These are phyloP conservation scores for Globisporangium canariense DNA, from an alignment of 352 stramenopile species.

Conservation along the genomic window DNA sequence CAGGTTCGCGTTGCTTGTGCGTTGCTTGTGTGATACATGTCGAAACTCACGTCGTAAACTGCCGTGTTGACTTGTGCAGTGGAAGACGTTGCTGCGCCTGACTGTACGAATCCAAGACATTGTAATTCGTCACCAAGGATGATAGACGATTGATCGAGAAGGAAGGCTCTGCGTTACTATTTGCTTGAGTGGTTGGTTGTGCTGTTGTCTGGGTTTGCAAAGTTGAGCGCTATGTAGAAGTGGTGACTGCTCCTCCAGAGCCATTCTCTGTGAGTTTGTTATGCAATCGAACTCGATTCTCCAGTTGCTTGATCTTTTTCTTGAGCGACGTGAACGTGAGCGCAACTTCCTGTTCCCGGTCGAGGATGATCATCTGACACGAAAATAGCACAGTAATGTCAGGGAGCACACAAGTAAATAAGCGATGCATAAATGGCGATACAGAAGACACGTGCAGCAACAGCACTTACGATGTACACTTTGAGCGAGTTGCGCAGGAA, in stretches of 20 bases:
- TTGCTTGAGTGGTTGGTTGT: neutral
- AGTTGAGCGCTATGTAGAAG: neutral
- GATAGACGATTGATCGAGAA: neutral
- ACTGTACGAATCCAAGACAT: neutral
- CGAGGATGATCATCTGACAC: slow-evolving; percentile 31
- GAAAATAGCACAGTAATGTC: neutral
- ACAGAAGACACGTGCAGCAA: neutral
- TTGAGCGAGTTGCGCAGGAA: slow-evolving; percentile 56
- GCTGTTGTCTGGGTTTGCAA: neutral
- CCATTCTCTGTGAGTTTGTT: slow-evolving; percentile 16
- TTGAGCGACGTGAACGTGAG: slow-evolving; percentile 51
- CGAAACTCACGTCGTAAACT: neutral
- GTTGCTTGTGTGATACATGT: neutral
- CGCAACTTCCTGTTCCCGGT: slow-evolving; percentile 44
- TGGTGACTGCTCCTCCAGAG: neutral
- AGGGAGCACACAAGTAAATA: neutral
- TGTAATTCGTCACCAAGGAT: slow-evolving; percentile 1
- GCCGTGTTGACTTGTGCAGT: neutral
- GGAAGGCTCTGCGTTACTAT: neutral
- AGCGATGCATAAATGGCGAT: neutral
- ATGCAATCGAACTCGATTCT: slow-evolving; percentile 54
- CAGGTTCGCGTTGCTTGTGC: neutral
- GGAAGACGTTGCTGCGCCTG: neutral
- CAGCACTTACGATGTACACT: slow-evolving; percentile 37
- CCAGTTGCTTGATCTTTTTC: slow-evolving; percentile 61